phyloP scores from a whole-genome alignment of 1,284 basidiomycete genomes.

The Volvariella volvacea region DNA sequence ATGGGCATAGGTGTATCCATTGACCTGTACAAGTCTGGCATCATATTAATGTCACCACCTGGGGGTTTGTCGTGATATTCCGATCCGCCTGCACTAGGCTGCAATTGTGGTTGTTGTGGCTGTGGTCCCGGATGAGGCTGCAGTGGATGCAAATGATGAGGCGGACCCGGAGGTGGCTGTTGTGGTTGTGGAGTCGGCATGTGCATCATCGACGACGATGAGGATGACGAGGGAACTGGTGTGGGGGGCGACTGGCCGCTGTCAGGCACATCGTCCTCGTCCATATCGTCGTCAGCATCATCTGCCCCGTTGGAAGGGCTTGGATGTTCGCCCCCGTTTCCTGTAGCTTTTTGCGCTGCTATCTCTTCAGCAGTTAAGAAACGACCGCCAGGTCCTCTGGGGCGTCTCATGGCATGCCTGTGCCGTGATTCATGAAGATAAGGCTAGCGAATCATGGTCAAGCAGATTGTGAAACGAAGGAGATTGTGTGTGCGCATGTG shows the following conservation, averaged over 20 bases:
- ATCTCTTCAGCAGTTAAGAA: conserved; percentile 96
- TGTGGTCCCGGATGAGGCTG: conserved; percentile 12
- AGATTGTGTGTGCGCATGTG: conserved; percentile 2
- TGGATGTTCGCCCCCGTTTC: conserved; percentile 14
- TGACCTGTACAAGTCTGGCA: too few relatives aligned
- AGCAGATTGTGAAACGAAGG: conserved; percentile 1
- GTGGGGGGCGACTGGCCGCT: conserved; percentile 15
- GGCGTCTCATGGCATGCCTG: conserved; percentile 95
- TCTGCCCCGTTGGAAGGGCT: conserved; percentile 21
- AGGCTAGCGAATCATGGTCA: conserved; percentile 46
- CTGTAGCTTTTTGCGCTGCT: conserved; percentile 59
- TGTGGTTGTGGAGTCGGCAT: conserved; percentile 5
- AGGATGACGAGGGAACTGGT: conserved; percentile 12
- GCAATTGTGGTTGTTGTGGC: conserved; percentile 14
- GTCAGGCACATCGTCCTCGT: conserved; percentile 28
- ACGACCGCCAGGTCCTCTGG: conserved; percentile 92
- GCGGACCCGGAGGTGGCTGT: conserved; percentile 13
- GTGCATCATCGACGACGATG: conserved; percentile 8
- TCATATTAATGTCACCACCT: too few relatives aligned
- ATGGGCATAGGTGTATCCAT: background rate
- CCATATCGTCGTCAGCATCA: conserved; percentile 22
- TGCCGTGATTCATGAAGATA: conserved; percentile 97
- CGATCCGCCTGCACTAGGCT: conserved; percentile 9
- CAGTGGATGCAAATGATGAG: conserved; percentile 18
- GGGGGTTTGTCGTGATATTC: conserved; percentile 13